Base-by-base conservation (phyloP, 192 early-diverging fungal species). In the Physocladia obscura region DNA sequence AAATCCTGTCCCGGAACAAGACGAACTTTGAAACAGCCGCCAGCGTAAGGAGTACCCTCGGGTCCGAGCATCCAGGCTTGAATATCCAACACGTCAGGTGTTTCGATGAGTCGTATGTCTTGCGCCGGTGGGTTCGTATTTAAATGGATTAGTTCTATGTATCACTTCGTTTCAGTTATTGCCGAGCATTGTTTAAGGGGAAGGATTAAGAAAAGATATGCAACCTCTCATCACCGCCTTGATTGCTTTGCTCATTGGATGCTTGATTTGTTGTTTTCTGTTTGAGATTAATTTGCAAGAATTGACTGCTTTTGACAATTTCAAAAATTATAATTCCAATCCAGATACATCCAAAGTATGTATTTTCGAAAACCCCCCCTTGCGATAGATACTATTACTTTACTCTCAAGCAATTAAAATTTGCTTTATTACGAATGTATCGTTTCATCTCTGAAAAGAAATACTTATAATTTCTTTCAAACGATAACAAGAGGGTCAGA, bases 31-130 rank as follows among this genome's bases (percentile, higher is more conserved):
- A 98, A 96, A 37, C 68, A 78, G 30, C 95, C 95, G 3, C 81
- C 82, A 54, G 89, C 82, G 76, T 93, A 98, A 4, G 95, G 95
- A 15, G 94, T 96, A 4, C 88, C 89, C 1, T 68, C 65, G 92
- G 94, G 0, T 93, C 95, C 22, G 82, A 77, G 27, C 52, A 97
- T 89, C 82, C 88, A 89, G 2, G 93, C 95, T 58, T 90, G 86
- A 61, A 97, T 88, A 70, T 97, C 93, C 5, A 85, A 79, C 13
- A 97, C 35, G 39, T 87, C 69, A 17, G 92, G 85, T 70, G 91
- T 89, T 4, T 86, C 62, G 4, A 88, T 79, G n/a, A 93, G 73
- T 36, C 76, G 71, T 69, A 97, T 93, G 44, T 91, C 95, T 62
- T 97, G 93, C 13, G 52, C 52, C n/a, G 88, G 90, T 6, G 93